Conservation (phyloP, 148 eudicot genomes). For the Oxyria digyna region DNA sequence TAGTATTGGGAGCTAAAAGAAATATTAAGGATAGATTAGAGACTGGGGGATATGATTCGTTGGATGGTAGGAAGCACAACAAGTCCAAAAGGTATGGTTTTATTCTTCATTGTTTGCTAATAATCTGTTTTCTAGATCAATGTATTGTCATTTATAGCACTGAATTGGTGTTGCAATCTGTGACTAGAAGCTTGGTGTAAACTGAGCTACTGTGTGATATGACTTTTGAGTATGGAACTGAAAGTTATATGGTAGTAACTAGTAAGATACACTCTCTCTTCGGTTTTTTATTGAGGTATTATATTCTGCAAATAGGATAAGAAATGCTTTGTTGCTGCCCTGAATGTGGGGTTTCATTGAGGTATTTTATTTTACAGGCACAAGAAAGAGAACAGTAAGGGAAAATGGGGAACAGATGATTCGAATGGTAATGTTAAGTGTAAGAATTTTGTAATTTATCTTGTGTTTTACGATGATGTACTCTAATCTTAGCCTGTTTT, state of each 20-base stretch:
- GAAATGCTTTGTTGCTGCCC: neutral
- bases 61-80: neutral
- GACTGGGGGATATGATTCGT: neutral
- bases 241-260: neutral
- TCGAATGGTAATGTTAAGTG: neutral
- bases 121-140: neutral
- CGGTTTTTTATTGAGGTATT: too few species aligned
- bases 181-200: neutral
- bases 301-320: neutral
- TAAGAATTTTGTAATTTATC: neutral
- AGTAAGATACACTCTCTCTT: too few species aligned
- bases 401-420: neutral
- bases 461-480: neutral
- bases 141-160: neutral
- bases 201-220: neutral
- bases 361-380: neutral
- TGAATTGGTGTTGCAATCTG: neutral
- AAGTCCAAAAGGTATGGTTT: neutral
- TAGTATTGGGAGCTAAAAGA: neutral
- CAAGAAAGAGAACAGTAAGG: neutral
- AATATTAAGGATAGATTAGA: neutral
- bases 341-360: neutral
- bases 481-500: neutral
- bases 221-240: neutral
- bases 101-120: neutral